phyloP scores from a whole-genome alignment of 129 eudicot genomes.

The Centrapalus pauciflorus region DNA sequence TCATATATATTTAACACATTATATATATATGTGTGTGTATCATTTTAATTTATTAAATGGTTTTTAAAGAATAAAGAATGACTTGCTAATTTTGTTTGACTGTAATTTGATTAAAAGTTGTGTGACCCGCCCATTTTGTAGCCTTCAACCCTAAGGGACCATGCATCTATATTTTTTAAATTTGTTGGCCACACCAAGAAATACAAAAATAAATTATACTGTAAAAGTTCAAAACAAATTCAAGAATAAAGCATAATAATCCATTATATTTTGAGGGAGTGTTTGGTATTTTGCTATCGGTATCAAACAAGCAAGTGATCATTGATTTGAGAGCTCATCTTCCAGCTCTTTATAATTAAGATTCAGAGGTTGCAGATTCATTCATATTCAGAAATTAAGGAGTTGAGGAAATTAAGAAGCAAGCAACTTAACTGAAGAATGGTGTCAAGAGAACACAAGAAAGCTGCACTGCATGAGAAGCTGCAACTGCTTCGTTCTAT shows the following conservation, averaged over 20 bases:
- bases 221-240: not conserved
- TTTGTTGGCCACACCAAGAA: too few species aligned
- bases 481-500: slow-evolving; percentile 95
- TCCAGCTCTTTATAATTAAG: slow-evolving; percentile 48
- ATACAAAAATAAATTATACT: not conserved
- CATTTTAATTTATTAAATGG: too few species aligned
- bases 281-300: slow-evolving; percentile 23
- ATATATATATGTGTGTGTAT: too few species aligned
- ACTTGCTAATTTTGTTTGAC: too few species aligned
- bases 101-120: too few species aligned
- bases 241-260: not conserved
- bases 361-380: slow-evolving; percentile 29
- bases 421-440: slow-evolving; percentile 27
- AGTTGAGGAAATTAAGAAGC: not conserved
- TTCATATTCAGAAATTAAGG: slow-evolving; percentile 2
- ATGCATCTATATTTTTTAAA: not conserved
- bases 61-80: too few species aligned
- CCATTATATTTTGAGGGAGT: slow-evolving; percentile 11
- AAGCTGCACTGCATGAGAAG: slow-evolving; percentile 91
- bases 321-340: slow-evolving; percentile 52
- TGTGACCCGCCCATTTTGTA: too few species aligned
- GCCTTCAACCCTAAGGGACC: not conserved
- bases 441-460: slow-evolving; percentile 85
- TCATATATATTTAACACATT: too few species aligned
- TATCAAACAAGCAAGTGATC: slow-evolving; percentile 47